phyloP scores from a whole-genome alignment of 106 monocot genomes.

The Dendrobium chrysotoxum region DNA sequence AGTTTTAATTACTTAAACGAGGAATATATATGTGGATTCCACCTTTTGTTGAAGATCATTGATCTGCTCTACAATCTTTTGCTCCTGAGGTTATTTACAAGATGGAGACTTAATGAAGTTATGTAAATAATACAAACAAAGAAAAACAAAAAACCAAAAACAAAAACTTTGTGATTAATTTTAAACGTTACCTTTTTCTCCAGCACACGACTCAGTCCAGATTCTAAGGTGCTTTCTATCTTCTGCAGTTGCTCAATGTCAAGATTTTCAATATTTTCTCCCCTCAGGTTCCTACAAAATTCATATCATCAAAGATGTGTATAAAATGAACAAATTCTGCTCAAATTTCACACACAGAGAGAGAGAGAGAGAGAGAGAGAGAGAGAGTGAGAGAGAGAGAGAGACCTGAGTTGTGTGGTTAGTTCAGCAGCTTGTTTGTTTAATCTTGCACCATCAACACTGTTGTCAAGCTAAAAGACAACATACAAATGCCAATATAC shows the following conservation, averaged over 20 bases:
- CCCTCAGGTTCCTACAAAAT: conserved; percentile 39
- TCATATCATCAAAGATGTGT: not conserved
- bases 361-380: not conserved
- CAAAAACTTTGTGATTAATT: not conserved
- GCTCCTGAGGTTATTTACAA: conserved; percentile 18
- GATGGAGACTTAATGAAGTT: not conserved
- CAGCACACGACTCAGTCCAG: conserved; percentile 32
- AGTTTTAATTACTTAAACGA: not conserved
- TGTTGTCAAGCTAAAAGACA: conserved; percentile 4
- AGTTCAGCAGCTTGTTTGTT: conserved; percentile 37
- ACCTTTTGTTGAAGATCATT: conserved; percentile 49
- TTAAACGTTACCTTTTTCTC: conserved; percentile 29
- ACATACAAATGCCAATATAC: not conserved
- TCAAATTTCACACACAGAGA: not conserved
- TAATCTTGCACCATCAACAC: conserved; percentile 18
- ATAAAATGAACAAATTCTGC: too few species aligned
- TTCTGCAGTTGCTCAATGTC: conserved; percentile 37
- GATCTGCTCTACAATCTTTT: conserved; percentile 43
- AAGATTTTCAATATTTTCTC: conserved; percentile 41
- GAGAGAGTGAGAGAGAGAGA: not conserved
- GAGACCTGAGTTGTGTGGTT: conserved; percentile 30
- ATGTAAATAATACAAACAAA: not conserved
- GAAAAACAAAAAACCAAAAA: not conserved
- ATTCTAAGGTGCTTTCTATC: conserved; percentile 45
- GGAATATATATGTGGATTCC: not conserved